phyloP scores from a whole-genome alignment of 768 basidiomycete genomes.

The Xerocomus spinulosus region DNA sequence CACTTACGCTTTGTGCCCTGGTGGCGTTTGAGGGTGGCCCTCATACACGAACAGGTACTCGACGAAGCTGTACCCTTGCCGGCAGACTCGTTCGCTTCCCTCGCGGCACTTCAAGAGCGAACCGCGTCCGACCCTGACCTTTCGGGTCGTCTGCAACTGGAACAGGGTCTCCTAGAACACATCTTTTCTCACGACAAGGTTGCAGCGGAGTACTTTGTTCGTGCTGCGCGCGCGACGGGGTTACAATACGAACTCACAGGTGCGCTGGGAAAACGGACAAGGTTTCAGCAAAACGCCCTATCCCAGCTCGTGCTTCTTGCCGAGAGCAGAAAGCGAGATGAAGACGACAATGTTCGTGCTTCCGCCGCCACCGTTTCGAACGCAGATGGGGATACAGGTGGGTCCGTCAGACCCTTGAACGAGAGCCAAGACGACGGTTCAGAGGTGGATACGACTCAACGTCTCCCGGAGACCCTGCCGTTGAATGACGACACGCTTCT shows the following conservation, averaged over 20 bases:
- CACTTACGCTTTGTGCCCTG: constrained; percentile 54
- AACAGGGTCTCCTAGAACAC: constrained; percentile 79
- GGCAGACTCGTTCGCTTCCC: constrained; percentile 35
- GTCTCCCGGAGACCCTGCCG: constrained; percentile 71
- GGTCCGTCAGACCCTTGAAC: constrained; percentile 2
- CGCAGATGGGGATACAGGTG: neutral
- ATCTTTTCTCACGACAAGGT: constrained; percentile 66
- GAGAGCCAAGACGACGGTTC: constrained; percentile 4
- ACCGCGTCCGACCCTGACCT: constrained; percentile 58
- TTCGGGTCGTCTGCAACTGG: constrained; percentile 61
- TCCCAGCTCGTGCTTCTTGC: constrained; percentile 93
- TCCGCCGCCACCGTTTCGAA: constrained; percentile 5
- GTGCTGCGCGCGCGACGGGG: constrained; percentile 70
- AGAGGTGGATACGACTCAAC: neutral
- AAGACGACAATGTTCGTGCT: constrained; percentile 5
- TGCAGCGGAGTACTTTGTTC: constrained; percentile 73
- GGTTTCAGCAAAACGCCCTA: constrained; percentile 81
- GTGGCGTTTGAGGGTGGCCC: constrained; percentile 79
- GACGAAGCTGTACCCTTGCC: constrained; percentile 76
- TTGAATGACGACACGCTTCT: constrained; percentile 96
- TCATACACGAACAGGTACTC: constrained; percentile 69
- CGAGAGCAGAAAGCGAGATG: constrained; percentile 58
- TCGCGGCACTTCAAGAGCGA: constrained; percentile 38
- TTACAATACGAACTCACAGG: constrained; percentile 90
- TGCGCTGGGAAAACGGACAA: constrained; percentile 88